Percentiles rank a stretch among this genome's conserved stretches.
phyloP scores from a whole-genome alignment of 2,329 filamentous ascomycete genomes.

The Mariannaea elegans region DNA sequence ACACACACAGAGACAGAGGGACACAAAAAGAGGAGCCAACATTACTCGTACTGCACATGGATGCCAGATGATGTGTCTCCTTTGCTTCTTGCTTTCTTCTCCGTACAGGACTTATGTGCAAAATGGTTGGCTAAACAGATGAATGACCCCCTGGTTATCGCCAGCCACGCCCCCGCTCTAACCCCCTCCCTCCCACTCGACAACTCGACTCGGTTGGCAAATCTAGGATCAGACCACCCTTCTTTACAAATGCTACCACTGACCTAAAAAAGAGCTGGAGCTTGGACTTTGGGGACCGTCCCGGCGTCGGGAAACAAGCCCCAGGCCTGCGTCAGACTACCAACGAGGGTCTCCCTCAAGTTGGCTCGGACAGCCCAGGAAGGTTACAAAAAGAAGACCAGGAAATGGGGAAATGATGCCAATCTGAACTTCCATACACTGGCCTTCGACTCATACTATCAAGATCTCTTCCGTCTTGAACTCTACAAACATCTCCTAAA shows the following conservation, averaged over 20 bases:
- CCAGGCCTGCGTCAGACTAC: not conserved
- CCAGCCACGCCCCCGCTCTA: slow-evolving; percentile 40
- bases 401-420: too few relatives aligned
- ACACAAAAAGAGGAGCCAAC: not conserved
- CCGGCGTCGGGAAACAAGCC: slow-evolving; percentile 7
- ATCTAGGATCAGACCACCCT: slow-evolving; percentile 42
- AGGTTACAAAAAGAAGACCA: too few relatives aligned
- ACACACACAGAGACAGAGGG: not conserved
- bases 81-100: not conserved
- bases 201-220: slow-evolving; percentile 32
- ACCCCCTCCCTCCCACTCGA: not conserved
- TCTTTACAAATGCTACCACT: slow-evolving; percentile 22
- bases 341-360: too few relatives aligned
- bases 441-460: too few relatives aligned
- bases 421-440: too few relatives aligned
- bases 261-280: slow-evolving; percentile 2
- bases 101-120: not conserved
- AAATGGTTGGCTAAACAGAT: slow-evolving; percentile 9
- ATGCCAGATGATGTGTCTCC: not conserved
- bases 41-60: not conserved
- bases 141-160: slow-evolving; percentile 30
- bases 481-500: not conserved
- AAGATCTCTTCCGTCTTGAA: too few relatives aligned
- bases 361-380: too few relatives aligned
- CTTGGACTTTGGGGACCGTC: not conserved